Percentiles rank a stretch among this genome's conserved stretches.
Evolutionary conservation across 2,329 filamentous ascomycete genomes (phyloP).

Genomic region (Exserohilum rostratum): DNA sequence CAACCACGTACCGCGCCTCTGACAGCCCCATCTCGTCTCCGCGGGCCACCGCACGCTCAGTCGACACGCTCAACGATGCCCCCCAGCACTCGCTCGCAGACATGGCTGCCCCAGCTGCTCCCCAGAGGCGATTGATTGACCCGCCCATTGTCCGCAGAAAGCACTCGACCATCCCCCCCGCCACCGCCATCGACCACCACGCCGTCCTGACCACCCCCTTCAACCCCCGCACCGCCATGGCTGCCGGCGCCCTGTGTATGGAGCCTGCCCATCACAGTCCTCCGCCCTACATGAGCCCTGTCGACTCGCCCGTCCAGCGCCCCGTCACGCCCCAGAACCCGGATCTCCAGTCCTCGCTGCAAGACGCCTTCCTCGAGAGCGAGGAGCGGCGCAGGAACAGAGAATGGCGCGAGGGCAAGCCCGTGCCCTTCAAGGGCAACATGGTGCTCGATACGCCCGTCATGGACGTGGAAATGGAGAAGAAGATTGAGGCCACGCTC

Average conservation of each 20-base stretch:
- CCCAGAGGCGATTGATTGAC: slow-evolving; percentile 42
- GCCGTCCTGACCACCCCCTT: slow-evolving; percentile 41
- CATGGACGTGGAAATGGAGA: slow-evolving; percentile 60
- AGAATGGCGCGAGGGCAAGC: slow-evolving; percentile 57
- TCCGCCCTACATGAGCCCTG: slow-evolving; percentile 47
- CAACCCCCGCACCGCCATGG: slow-evolving; percentile 32
- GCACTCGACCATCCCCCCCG: slow-evolving; percentile 29
- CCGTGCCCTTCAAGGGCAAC: slow-evolving; percentile 50
- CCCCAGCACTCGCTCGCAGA: slow-evolving; percentile 32
- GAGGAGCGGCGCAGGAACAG: slow-evolving; percentile 55
- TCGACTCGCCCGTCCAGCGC: slow-evolving; percentile 44
- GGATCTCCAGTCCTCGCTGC: slow-evolving; percentile 27
- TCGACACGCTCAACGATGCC: slow-evolving; percentile 34
- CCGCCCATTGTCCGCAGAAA: slow-evolving; percentile 41
- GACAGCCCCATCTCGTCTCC: slow-evolving; percentile 54
- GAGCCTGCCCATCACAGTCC: slow-evolving; percentile 36
- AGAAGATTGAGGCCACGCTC: slow-evolving; percentile 68
- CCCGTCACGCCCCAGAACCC: slow-evolving; percentile 38
- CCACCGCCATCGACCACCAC: slow-evolving; percentile 39
- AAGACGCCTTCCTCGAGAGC: slow-evolving; percentile 39
- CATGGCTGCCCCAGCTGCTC: slow-evolving; percentile 39
- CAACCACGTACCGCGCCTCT: slow-evolving; percentile 63
- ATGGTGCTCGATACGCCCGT: slow-evolving; percentile 49
- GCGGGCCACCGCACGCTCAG: slow-evolving; percentile 35
- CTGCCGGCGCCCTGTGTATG: slow-evolving; percentile 29